These are phyloP conservation scores for Parsonsia alboflavescens DNA, from an alignment of 257 asterid genomes.

Conservation along the genomic window DNA sequence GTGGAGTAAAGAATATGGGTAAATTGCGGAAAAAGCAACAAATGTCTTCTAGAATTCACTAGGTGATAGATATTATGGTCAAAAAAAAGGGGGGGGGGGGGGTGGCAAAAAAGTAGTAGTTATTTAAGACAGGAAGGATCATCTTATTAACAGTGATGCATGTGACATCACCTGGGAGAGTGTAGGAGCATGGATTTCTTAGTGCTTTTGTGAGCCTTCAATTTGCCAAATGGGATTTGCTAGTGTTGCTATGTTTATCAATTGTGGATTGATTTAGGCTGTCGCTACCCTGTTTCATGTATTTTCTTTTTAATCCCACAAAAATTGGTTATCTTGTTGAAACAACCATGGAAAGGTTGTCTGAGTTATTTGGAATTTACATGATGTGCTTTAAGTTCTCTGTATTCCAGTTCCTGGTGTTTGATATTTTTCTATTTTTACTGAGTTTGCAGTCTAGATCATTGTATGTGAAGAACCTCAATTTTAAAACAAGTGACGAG, in stretches of 20 bases:
- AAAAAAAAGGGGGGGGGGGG: neutral
- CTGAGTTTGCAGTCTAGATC: conserved; percentile 71
- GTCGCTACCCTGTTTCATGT: neutral
- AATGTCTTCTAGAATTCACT: neutral
- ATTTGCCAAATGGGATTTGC: neutral
- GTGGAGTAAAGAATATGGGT: neutral
- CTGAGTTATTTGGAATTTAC: neutral
- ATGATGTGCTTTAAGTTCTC: neutral
- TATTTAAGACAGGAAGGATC: neutral
- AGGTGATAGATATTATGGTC: neutral
- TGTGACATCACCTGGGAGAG: neutral
- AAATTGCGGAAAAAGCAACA: neutral
- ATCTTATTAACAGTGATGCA: neutral
- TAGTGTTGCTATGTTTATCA: neutral
- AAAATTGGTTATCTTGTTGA: neutral
- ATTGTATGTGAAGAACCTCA: conserved; percentile 80
- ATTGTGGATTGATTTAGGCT: neutral
- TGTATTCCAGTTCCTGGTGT: neutral
- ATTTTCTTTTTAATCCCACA: neutral
- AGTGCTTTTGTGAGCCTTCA: neutral
- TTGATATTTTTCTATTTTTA: conserved; percentile 12
- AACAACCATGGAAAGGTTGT: neutral
- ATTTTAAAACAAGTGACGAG: conserved; percentile 81
- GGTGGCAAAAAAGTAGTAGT: neutral
- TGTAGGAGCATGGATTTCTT: neutral